Evolutionary conservation across 768 basidiomycete genomes (phyloP).

Genomic region (Kwoniella sp.): DNA sequence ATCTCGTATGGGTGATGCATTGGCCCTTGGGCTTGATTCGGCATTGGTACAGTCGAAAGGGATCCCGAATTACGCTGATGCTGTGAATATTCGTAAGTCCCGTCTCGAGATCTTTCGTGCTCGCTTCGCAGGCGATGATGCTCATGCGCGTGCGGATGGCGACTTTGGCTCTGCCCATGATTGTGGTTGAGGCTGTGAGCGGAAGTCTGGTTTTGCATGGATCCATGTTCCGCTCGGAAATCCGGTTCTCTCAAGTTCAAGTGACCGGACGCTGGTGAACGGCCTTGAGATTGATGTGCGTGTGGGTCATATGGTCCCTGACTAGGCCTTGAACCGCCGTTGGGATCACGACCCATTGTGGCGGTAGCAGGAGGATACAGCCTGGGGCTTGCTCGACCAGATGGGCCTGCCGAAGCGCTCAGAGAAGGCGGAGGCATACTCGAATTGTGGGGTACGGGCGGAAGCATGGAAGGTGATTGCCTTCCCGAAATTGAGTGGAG

Average conservation of each 20-base stretch:
- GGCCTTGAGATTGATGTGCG: not conserved
- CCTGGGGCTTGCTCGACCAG: constrained; percentile 13
- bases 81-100: constrained; percentile 4
- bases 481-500: constrained; percentile 17
- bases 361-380: constrained; percentile 8
- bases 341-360: not conserved
- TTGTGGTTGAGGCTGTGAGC: not conserved
- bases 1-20: constrained; percentile 14
- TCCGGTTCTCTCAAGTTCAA: constrained; percentile 5
- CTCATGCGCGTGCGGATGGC: not conserved
- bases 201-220: not conserved
- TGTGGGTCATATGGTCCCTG: constrained; percentile 7
- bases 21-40: constrained; percentile 5
- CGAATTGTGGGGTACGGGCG: constrained; percentile 2
- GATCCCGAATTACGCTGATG: not conserved
- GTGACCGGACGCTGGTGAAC: constrained; percentile 14
- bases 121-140: not conserved
- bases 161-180: not conserved
- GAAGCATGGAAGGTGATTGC: constrained; percentile 15
- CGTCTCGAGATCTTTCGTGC: constrained; percentile 3
- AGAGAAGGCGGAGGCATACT: constrained; percentile 3
- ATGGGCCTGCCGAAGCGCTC: constrained; percentile 1
- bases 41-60: constrained; percentile 9
- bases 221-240: not conserved
- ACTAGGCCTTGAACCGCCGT: not conserved